Conservation (phyloP, 23 red algal species). For the Gracilariopsis chorda region DNA sequence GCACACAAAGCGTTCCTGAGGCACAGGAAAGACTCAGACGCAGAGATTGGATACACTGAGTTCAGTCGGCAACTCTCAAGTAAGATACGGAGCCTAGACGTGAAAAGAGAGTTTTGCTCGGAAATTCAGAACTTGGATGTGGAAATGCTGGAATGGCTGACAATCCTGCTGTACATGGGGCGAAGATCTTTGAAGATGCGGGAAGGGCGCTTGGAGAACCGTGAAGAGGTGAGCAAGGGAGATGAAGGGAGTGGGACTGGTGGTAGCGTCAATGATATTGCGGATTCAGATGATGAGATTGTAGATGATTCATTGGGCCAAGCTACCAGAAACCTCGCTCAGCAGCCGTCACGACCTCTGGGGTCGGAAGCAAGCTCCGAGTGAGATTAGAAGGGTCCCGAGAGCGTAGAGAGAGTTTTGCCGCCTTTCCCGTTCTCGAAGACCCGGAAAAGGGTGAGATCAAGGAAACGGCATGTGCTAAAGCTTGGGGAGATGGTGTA, state of each 20-base stretch:
- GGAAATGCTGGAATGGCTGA: neutral
- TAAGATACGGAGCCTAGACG: neutral
- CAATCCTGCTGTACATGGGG: neutral
- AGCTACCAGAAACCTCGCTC: neutral
- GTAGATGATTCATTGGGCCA: neutral
- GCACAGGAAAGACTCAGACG: neutral
- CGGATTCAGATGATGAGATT: neutral
- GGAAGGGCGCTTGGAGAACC: neutral
- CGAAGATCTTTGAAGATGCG: neutral
- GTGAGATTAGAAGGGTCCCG: too few relatives aligned
- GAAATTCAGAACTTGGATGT: neutral
- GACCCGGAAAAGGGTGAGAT: neutral
- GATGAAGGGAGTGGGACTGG: too few relatives aligned
- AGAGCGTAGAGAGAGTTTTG: too few relatives aligned
- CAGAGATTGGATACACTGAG: neutral
- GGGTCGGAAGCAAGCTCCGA: neutral
- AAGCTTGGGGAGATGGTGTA: conserved; percentile 23
- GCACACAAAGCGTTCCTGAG: neutral
- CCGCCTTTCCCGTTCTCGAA: neutral
- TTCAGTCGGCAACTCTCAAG: neutral
- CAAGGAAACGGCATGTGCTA: neutral
- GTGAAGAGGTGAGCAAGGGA: neutral
- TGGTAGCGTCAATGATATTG: neutral
- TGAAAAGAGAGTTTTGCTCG: neutral
- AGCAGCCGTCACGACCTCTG: neutral